These are phyloP conservation scores for Glebionis coronaria DNA, from an alignment of 129 eudicot species.

Conservation along the genomic window DNA sequence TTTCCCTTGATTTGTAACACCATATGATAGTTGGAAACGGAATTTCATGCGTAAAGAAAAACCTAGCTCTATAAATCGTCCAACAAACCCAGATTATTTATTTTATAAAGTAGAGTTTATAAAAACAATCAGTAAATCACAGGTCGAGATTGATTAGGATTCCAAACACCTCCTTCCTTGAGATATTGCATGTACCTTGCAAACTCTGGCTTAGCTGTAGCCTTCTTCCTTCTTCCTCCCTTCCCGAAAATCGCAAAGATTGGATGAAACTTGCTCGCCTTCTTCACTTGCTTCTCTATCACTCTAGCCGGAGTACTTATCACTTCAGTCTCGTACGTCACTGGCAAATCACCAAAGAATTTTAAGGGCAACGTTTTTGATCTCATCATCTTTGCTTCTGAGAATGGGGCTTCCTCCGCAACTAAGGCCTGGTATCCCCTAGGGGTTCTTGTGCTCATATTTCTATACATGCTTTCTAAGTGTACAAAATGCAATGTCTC, in stretches of 20 bases:
- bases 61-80: no score
- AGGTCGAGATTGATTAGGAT: conserved; percentile 36
- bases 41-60: no score
- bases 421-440: conserved; percentile 55
- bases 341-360: conserved; percentile 21
- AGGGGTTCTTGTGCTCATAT: conserved; percentile 44
- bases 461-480: conserved; percentile 53
- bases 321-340: conserved; percentile 13
- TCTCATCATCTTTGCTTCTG: conserved; percentile 27
- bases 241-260: conserved; percentile 45
- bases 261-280: conserved; percentile 59
- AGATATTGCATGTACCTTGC: conserved; percentile 66
- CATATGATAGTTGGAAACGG: no score
- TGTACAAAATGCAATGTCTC: no score
- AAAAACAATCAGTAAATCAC: conserved; percentile 36
- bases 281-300: conserved; percentile 40
- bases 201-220: conserved; percentile 75
- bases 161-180: conserved; percentile 70
- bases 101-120: no score
- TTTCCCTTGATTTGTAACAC: no score
- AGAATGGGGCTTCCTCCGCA: conserved; percentile 27
- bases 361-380: conserved; percentile 26
- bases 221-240: conserved; percentile 47
- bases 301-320: conserved; percentile 17
- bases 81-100: no score